phyloP scores from a whole-genome alignment of 306 rosid species.

The Corylus avellana region DNA sequence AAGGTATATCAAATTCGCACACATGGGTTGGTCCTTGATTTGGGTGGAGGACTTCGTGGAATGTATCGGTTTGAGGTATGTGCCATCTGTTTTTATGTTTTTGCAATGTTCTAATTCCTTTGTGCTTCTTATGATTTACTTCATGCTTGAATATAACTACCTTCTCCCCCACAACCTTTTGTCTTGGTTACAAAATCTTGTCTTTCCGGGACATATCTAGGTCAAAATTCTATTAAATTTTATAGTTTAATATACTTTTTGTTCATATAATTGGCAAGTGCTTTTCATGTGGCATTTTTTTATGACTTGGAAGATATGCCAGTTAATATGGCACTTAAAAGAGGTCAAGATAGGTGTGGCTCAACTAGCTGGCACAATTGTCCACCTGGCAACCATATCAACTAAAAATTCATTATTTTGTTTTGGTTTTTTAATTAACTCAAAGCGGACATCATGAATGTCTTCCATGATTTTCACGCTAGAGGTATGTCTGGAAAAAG shows the following conservation, averaged over 20 bases:
- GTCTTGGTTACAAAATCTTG: not conserved
- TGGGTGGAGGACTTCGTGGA: conserved; percentile 82
- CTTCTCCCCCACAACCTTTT: not conserved
- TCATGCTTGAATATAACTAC: not conserved
- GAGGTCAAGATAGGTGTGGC: no score
- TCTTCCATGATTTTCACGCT: no score
- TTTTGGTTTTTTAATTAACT: no score
- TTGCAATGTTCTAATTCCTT: not conserved
- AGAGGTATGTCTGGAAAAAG: no score
- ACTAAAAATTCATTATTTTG: no score
- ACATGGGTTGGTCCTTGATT: conserved; percentile 83
- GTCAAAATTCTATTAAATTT: not conserved
- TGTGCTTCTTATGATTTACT: not conserved
- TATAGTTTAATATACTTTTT: not conserved
- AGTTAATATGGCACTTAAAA: no score
- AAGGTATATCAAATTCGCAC: conserved; percentile 77
- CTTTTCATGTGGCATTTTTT: no score
- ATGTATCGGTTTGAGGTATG: conserved; percentile 87
- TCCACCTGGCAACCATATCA: no score
- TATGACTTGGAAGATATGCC: no score
- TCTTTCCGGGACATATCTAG: not conserved
- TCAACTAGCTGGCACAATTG: no score
- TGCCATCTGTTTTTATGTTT: conserved; percentile 6
- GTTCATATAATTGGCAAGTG: no score
- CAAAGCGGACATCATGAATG: no score